Conservation (phyloP, 176 grass and related monocot genomes). For the Lolium rigidum region DNA sequence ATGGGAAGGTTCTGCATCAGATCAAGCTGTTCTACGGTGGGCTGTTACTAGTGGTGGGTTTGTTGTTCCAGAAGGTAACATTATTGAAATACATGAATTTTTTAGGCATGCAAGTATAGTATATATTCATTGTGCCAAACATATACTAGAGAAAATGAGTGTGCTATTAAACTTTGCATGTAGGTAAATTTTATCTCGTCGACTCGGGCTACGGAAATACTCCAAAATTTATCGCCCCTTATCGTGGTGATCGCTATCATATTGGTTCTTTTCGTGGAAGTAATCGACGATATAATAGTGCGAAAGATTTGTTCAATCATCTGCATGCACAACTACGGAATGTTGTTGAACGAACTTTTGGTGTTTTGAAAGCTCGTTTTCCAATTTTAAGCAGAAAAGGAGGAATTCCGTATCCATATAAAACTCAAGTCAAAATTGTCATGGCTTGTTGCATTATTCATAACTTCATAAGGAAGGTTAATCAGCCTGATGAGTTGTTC, state of each 20-base stretch:
- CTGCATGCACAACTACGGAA: not conserved
- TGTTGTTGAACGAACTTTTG: not conserved
- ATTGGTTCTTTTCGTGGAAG: slow-evolving; percentile 9
- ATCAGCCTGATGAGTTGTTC: not conserved
- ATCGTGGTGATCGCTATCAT: slow-evolving; percentile 2
- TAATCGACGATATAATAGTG: not conserved
- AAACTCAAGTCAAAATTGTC: not conserved
- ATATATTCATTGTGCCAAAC: not conserved
- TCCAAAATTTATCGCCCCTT: not conserved
- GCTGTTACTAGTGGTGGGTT: not conserved
- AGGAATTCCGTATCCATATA: not conserved
- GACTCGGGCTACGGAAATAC: not conserved
- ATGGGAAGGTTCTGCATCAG: not conserved
- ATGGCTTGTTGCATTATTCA: not conserved
- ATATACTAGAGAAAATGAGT: not conserved
- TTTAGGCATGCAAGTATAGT: not conserved
- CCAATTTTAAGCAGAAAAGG: not conserved
- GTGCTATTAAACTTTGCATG: not conserved
- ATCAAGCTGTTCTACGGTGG: not conserved
- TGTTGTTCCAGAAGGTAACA: slow-evolving; percentile 9
- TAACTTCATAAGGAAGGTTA: not conserved
- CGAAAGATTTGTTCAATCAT: not conserved
- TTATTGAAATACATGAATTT: not conserved
- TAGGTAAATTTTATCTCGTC: not conserved
- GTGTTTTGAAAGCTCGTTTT: not conserved